These are phyloP conservation scores for Cudoniella acicularis DNA, from an alignment of 495 filamentous ascomycete species.

Conservation along the genomic window DNA sequence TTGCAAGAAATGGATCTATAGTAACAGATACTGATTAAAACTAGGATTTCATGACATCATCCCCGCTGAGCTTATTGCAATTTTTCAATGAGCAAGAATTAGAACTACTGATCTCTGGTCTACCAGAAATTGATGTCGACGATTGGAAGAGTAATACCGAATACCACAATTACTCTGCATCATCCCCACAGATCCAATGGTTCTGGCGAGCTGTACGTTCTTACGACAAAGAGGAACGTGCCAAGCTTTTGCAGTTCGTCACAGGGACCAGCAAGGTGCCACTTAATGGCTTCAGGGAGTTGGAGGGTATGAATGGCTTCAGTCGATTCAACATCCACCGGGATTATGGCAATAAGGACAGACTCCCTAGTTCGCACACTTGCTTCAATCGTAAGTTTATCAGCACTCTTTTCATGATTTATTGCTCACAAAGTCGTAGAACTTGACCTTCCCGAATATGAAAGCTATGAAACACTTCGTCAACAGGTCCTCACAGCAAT, in stretches of 20 bases:
- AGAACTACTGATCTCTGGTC: constrained; percentile 91
- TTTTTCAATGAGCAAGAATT: constrained; percentile 99
- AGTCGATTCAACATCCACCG: constrained; percentile 98
- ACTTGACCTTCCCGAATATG: constrained; percentile 98
- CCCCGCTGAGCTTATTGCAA: constrained; percentile 86
- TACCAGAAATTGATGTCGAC: constrained; percentile 95
- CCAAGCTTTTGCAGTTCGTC: constrained; percentile 96
- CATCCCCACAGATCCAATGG: constrained; percentile 97
- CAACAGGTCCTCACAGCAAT: constrained; percentile 89
- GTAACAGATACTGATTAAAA: background rate
- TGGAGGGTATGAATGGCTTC: constrained; percentile 99
- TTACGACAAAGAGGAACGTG: constrained; percentile 98
- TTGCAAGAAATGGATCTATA: constrained; percentile 1
- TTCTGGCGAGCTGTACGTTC: constrained; percentile 98
- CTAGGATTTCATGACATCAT: constrained; percentile 97
- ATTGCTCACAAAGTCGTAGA: constrained; percentile 49
- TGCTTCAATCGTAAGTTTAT: constrained; percentile 97
- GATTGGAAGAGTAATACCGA: constrained; percentile 99
- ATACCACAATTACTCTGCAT: constrained; percentile 95
- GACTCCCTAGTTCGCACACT: constrained; percentile 92
- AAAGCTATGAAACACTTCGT: constrained; percentile 87
- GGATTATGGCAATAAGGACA: constrained; percentile 96
- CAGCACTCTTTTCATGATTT: background rate
- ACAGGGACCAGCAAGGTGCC: constrained; percentile 98
- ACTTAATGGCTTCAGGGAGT: constrained; percentile 97